Percentiles rank a stretch among this genome's conserved stretches.
Evolutionary conservation across 768 basidiomycete species (phyloP).

Genomic region (Tulasnella calospora): DNA sequence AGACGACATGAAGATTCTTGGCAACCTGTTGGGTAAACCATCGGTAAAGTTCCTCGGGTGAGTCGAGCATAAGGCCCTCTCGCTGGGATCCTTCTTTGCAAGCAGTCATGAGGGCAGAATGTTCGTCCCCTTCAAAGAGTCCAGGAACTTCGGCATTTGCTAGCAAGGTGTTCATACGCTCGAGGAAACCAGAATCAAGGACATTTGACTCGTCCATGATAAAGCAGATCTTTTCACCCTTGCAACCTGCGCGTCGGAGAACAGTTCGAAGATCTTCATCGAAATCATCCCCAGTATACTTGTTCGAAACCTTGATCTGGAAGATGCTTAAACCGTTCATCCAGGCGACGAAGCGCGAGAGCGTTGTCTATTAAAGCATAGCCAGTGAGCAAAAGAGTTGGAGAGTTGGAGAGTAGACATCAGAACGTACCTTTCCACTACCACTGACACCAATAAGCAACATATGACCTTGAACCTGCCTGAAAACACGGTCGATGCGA

Average conservation of each 20-base stretch:
- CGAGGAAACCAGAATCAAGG: slow-evolving; percentile 95
- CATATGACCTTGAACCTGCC: slow-evolving; percentile 94
- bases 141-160: slow-evolving; percentile 99
- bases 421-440: slow-evolving; percentile 78
- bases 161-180: slow-evolving; percentile 98
- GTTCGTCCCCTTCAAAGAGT: slow-evolving; percentile 99
- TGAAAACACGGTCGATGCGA: slow-evolving; percentile 97
- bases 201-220: slow-evolving; percentile 99
- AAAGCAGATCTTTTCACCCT: slow-evolving; percentile 98
- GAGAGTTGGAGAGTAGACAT: slow-evolving; percentile 1
- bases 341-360: slow-evolving; percentile 99
- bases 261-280: slow-evolving; percentile 96
- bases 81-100: slow-evolving; percentile 99
- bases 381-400: slow-evolving; percentile 27
- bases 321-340: slow-evolving; percentile 99
- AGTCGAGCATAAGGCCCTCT: slow-evolving; percentile 96
- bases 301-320: slow-evolving; percentile 99
- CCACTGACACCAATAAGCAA: slow-evolving; percentile 97
- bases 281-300: slow-evolving; percentile 97
- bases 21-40: slow-evolving; percentile 99
- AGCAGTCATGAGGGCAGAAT: slow-evolving; percentile 96
- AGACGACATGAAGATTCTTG: slow-evolving; percentile 95
- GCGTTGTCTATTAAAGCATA: slow-evolving; percentile 65
- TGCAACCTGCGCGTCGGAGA: slow-evolving; percentile 91
- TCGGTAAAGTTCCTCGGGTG: slow-evolving; percentile 92